Evolutionary conservation across 306 rosid genomes (phyloP), one percentile per base, ranked within the genome.

Genomic region (Acacia crassicarpa): DNA sequence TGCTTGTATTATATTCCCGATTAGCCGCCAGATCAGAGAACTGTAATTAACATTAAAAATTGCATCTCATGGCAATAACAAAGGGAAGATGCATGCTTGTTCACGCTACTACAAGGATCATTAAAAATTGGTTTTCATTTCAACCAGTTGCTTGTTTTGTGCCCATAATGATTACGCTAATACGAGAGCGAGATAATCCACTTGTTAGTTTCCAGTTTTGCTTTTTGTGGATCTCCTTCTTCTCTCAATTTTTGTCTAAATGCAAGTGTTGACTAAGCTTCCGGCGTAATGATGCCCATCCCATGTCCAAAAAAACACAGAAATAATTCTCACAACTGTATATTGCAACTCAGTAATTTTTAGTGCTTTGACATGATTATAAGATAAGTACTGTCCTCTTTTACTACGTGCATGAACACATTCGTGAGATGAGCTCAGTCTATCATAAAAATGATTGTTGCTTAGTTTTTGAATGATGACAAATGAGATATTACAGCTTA

Each of bases 11-110:
- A n/a, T 58, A 56, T 58, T 51, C 32, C 73, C n/a, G 9, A 16
- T 59, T 33, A 33, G 79, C 79, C 74, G 44, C 67, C 79, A 17
- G 75, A 63, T 63, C 67, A 81, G 44, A 23, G 49, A 46, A 40
- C 19, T 51, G 25, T 15, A 3, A 16, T 13, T 33, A 53, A 8
- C 77, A 68, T 20, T 32, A 40, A 8, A 70, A 54, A 20, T 44
- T 45, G 58, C 43, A 22, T 45, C 61, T 54, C 61, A 19, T 54
- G 23, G 59, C 59, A 44, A 9, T 46, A 46, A 12, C 15, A 46
- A 14, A 46, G 51, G 51, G 51, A 46, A 46, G 51, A 46, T 46
- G 11, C 51, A 46, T 46, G 11, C 51, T 46, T 46, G 15, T 12
- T 46, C 3, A 46, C 14, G 51, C 51, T 12, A 46, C 4, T 46